These are phyloP conservation scores for Baudoinia panamericana DNA, from an alignment of 495 filamentous ascomycete species.

Conservation along the genomic window DNA sequence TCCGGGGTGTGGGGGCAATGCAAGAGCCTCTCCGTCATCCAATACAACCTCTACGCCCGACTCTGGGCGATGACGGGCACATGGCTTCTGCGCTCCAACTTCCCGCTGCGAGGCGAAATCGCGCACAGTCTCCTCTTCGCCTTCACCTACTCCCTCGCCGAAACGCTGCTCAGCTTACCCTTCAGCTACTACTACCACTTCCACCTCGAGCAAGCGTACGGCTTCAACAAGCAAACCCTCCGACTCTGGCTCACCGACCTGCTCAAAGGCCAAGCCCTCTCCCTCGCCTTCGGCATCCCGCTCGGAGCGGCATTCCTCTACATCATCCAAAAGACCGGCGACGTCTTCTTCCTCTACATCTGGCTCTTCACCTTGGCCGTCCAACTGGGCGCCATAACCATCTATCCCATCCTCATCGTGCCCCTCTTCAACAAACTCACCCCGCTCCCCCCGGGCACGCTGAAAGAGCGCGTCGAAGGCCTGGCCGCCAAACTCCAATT, in stretches of 20 bases:
- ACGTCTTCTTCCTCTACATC: constrained; percentile 90
- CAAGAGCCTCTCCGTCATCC: constrained; percentile 77
- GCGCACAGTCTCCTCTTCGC: constrained; percentile 87
- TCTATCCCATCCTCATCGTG: constrained; percentile 88
- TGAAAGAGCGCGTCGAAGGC: constrained; percentile 79
- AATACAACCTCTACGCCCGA: constrained; percentile 78
- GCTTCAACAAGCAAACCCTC: constrained; percentile 95
- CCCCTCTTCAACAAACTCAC: constrained; percentile 98
- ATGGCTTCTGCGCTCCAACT: constrained; percentile 55
- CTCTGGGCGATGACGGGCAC: constrained; percentile 73
- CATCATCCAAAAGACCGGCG: constrained; percentile 84
- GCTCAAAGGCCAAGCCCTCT: constrained; percentile 77
- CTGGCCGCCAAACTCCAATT: constrained; percentile 78
- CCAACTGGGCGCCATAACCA: constrained; percentile 85
- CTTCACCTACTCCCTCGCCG: constrained; percentile 69
- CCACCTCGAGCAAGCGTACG: constrained; percentile 90
- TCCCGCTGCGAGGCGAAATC: constrained; percentile 74
- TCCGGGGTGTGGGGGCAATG: constrained; percentile 69
- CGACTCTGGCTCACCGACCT: constrained; percentile 82
- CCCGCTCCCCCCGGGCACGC: constrained; percentile 67
- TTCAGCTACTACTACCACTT: constrained; percentile 85
- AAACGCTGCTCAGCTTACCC: constrained; percentile 65
- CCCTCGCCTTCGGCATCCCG: constrained; percentile 64
- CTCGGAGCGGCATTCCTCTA: constrained; percentile 79
- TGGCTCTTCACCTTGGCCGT: constrained; percentile 83